A percentile compares a stretch with the other conserved stretches of the same genome.
phyloP scores from a whole-genome alignment of 1,284 basidiomycete species.

The Phellinidium pouzarii region DNA sequence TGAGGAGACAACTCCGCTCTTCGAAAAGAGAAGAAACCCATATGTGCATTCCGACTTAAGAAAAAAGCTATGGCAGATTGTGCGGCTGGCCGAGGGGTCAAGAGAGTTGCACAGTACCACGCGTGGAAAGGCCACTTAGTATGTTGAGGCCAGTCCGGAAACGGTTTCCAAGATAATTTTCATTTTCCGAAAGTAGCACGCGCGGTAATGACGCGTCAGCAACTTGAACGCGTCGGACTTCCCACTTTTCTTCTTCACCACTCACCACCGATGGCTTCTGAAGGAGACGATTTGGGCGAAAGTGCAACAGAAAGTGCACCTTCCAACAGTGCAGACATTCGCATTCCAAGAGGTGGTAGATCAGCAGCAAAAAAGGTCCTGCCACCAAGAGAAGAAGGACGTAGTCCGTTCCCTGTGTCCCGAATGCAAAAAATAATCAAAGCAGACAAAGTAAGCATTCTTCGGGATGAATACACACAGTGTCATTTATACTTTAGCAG shows the following conservation, averaged over 20 bases:
- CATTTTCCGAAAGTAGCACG: no score
- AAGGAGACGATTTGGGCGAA: no score
- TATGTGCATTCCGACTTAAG: conserved; percentile 23
- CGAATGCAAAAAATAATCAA: conserved; percentile 76
- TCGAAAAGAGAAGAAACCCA: conserved; percentile 55
- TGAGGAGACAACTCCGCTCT: conserved; percentile 26
- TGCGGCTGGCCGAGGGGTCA: background rate
- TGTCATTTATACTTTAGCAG: conserved; percentile 31
- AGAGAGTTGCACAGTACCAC: no score
- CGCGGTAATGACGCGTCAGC: background rate
- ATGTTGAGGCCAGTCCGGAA: background rate
- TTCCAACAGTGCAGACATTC: conserved; percentile 17
- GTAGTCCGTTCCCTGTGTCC: conserved; percentile 60
- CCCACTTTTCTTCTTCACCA: conserved; percentile 22
- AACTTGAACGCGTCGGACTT: conserved; percentile 12
- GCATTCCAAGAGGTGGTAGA: conserved; percentile 21
- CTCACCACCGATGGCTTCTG: conserved; percentile 18
- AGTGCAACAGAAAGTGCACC: background rate
- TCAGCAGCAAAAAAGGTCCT: conserved; percentile 22
- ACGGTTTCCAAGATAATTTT: background rate
- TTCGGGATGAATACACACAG: background rate
- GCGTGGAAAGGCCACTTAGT: background rate
- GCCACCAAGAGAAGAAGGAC: conserved; percentile 43
- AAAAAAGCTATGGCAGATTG: background rate
- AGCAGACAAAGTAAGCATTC: conserved; percentile 56